Base-by-base conservation (phyloP, 495 filamentous ascomycete genomes). In the Penicillium simplicissimum region DNA sequence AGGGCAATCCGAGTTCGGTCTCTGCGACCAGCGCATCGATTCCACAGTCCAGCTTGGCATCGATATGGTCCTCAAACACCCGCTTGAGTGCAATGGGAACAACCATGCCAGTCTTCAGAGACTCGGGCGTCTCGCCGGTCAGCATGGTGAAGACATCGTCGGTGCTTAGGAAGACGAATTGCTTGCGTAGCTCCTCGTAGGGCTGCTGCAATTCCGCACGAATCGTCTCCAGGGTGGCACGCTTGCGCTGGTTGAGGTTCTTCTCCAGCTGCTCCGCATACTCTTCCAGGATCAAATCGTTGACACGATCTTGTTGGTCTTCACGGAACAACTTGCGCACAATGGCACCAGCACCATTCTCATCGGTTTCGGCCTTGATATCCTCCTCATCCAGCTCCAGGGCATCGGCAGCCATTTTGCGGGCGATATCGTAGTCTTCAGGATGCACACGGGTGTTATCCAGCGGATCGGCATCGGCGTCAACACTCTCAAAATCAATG, bases 371-470 rank as follows among this genome's bases (percentile, higher is more conserved):
- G 0, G 90, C 92, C 74, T 96, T 94, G 73, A 98, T 90, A 70
- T 98, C 95, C 75, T 98, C 95, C 73, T 98, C 95, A 67, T 98
- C 96, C 64, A 97, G 76, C 70, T 96, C 93, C 47, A 98, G 79
- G 43, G 95, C 96, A 81, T 98, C 95, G 14, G 96, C 95, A 23
- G 95, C 96, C 88, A 98, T 97, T 74, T 98, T 98, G 55, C 93
- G 88, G 19, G 91, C 95, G 45, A 98, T 84, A 54, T 98, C 95
- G 72, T 98, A 98, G 71, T 98, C 95, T 81, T 98, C 95, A 8
- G 95, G 95, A 69, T 98, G 95, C 15, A 98, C 91, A 73, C 95
- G 86, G 31, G 95, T 98, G 71, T 96, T 96, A 73, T 98, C 95
- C 7, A 98, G 82, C 33, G 95, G 96, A 69, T 98, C 96, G 0